Percentiles rank a stretch among this genome's conserved stretches.
Evolutionary conservation across 305 asterid species (phyloP).

Genomic region (Solanum hybrid): DNA sequence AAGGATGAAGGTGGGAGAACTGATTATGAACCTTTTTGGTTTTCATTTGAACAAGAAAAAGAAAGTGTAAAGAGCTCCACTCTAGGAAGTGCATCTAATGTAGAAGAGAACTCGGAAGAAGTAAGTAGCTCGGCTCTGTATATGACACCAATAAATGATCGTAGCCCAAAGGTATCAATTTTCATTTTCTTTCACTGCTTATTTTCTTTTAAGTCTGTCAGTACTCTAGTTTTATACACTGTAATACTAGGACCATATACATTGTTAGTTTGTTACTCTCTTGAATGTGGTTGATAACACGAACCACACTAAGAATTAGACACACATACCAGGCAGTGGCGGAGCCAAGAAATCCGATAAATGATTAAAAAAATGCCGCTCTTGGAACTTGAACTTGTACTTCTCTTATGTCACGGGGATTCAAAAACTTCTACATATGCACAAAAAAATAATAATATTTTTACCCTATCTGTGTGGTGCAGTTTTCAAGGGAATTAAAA

Average conservation of each 20-base stretch:
- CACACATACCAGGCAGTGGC: neutral
- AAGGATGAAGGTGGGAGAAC: slow-evolving; percentile 8
- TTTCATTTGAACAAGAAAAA: slow-evolving; percentile 27
- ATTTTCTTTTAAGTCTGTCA: neutral
- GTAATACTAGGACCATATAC: neutral
- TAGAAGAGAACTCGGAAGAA: neutral
- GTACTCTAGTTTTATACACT: neutral
- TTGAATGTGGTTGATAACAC: neutral
- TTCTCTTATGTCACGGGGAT: neutral
- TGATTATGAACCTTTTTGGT: slow-evolving; percentile 20
- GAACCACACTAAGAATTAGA: neutral
- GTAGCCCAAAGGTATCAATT: neutral
- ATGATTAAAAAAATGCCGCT: neutral
- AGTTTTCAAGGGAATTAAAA: neutral
- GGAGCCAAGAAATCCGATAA: neutral
- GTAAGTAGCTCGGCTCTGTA: slow-evolving; percentile 4
- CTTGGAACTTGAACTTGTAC: neutral
- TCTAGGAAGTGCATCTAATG: slow-evolving; percentile 7
- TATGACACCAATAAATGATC: slow-evolving; percentile 2
- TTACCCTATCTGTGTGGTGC: neutral
- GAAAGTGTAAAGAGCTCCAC: slow-evolving; percentile 20
- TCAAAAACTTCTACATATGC: neutral
- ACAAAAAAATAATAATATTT: neutral
- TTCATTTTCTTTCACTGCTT: neutral
- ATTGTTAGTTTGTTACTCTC: neutral